Percentiles rank a stretch among this genome's conserved stretches.
phyloP scores from a whole-genome alignment of 257 asterid genomes.

The Nicotiana otophora region DNA sequence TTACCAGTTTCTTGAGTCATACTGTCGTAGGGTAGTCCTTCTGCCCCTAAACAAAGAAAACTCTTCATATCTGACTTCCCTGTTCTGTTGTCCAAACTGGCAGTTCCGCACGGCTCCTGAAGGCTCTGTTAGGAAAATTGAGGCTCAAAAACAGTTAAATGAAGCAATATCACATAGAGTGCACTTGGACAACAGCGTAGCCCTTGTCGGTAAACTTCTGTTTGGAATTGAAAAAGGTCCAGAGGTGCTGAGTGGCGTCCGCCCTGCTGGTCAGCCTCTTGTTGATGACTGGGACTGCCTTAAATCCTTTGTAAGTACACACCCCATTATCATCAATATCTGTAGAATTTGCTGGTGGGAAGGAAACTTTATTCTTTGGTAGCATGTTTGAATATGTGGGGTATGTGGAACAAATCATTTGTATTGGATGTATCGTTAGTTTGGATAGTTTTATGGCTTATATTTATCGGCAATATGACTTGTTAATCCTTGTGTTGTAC shows the following conservation, averaged over 20 bases:
- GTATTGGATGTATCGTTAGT: not conserved
- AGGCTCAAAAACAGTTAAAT: conserved; percentile 78
- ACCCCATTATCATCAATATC: not conserved
- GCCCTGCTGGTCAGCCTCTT: conserved; percentile 80
- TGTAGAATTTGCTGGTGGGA: not conserved
- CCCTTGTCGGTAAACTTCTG: conserved; percentile 68
- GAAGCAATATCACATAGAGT: conserved; percentile 82
- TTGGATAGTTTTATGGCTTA: not conserved
- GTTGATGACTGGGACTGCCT: conserved; percentile 89
- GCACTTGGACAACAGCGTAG: conserved; percentile 67
- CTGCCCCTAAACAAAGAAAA: not conserved
- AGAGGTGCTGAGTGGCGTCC: conserved; percentile 42
- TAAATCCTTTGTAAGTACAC: conserved; percentile 66
- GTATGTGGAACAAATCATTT: not conserved
- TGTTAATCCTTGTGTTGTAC: not conserved
- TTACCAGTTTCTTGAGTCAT: not conserved
- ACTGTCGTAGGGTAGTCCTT: not conserved
- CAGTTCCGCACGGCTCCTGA: conserved; percentile 70
- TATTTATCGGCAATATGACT: not conserved
- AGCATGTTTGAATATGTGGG: not conserved
- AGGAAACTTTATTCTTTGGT: not conserved
- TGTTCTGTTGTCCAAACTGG: not conserved
- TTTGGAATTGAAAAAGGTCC: conserved; percentile 72
- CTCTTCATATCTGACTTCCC: not conserved
- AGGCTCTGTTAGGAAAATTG: conserved; percentile 60